A percentile compares a stretch with the other conserved stretches of the same genome.
Conservation (phyloP, 331 rosid genomes). For the Acacia pycnantha region DNA sequence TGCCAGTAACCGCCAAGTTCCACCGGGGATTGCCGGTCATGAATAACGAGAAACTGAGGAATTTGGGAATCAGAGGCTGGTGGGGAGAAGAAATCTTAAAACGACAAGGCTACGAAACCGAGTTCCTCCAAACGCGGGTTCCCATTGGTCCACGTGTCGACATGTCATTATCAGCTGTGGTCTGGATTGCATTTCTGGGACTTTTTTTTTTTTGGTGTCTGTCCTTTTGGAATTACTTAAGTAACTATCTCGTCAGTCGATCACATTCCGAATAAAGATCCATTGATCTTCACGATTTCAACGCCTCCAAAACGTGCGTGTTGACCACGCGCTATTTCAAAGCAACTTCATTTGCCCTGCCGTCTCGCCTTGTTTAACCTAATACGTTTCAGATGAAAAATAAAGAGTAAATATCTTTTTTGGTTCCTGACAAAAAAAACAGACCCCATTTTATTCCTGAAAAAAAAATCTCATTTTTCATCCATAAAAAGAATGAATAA, state of each 20-base stretch:
- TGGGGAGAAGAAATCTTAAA: neutral
- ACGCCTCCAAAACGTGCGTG: neutral
- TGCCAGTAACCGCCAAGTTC: slow-evolving; percentile 34
- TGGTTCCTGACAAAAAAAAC: too few species aligned
- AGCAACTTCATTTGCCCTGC: neutral
- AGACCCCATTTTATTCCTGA: too few species aligned
- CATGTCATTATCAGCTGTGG: slow-evolving; percentile 27
- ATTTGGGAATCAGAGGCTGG: slow-evolving; percentile 43
- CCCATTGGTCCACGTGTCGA: slow-evolving; percentile 35
- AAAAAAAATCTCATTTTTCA: too few species aligned
- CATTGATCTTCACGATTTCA: slow-evolving; percentile 27
- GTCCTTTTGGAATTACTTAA: slow-evolving; percentile 39
- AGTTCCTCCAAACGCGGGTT: slow-evolving; percentile 9
- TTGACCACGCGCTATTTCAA: slow-evolving; percentile 7
- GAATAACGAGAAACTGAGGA: slow-evolving; percentile 43
- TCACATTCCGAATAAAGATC: slow-evolving; percentile 50
- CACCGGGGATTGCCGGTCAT: slow-evolving; percentile 42
- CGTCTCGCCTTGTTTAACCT: neutral
- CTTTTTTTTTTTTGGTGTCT: neutral
- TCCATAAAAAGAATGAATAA: too few species aligned
- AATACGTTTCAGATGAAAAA: neutral
- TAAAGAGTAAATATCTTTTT: too few species aligned
- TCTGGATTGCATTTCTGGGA: slow-evolving; percentile 32
- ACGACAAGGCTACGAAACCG: slow-evolving; percentile 4
- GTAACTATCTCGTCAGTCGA: slow-evolving; percentile 50